A percentile compares a stretch with the other conserved stretches of the same genome.
These are phyloP conservation scores for Teratosphaeria pseudoeucalypti DNA, from an alignment of 2,329 filamentous ascomycete genomes.

Conservation along the genomic window DNA sequence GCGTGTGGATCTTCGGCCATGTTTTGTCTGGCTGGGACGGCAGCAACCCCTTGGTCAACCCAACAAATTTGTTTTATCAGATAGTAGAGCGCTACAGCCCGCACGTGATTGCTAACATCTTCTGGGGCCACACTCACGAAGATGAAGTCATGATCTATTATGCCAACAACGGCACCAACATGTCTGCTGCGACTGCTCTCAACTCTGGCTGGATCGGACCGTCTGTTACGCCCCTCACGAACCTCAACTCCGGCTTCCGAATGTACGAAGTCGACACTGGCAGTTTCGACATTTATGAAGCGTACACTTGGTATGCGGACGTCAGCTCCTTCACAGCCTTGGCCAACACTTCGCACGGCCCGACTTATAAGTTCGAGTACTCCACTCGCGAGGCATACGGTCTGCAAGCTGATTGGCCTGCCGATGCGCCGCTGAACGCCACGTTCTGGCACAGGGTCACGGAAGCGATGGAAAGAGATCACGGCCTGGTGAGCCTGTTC, in stretches of 20 bases:
- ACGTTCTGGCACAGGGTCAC: slow-evolving; percentile 51
- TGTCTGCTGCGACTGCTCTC: slow-evolving; percentile 32
- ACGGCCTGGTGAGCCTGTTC: slow-evolving; percentile 38
- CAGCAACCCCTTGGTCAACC: slow-evolving; percentile 43
- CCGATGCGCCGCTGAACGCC: slow-evolving; percentile 43
- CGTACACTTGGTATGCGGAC: slow-evolving; percentile 45
- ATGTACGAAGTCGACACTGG: slow-evolving; percentile 47
- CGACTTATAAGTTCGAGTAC: slow-evolving; percentile 42
- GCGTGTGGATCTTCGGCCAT: slow-evolving; percentile 46
- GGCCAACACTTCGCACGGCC: slow-evolving; percentile 27
- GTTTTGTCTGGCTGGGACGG: slow-evolving; percentile 49
- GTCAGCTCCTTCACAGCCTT: slow-evolving; percentile 36
- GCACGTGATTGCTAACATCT: slow-evolving; percentile 45
- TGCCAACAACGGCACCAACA: slow-evolving; percentile 37
- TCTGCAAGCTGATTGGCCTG: slow-evolving; percentile 34
- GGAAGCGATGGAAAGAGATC: slow-evolving; percentile 45
- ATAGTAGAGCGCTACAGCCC: slow-evolving; percentile 43
- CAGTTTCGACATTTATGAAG: slow-evolving; percentile 44
- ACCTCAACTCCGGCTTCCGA: slow-evolving; percentile 44
- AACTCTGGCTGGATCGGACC: slow-evolving; percentile 44
- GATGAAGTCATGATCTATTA: slow-evolving; percentile 47
- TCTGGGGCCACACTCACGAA: slow-evolving; percentile 48
- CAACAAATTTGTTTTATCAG: slow-evolving; percentile 45
- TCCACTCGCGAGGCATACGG: slow-evolving; percentile 42
- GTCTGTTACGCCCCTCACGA: slow-evolving; percentile 43